A percentile compares a stretch with the other conserved stretches of the same genome.
Conservation (phyloP, 495 filamentous ascomycete genomes). For the Aspergillus heteromorphus region DNA sequence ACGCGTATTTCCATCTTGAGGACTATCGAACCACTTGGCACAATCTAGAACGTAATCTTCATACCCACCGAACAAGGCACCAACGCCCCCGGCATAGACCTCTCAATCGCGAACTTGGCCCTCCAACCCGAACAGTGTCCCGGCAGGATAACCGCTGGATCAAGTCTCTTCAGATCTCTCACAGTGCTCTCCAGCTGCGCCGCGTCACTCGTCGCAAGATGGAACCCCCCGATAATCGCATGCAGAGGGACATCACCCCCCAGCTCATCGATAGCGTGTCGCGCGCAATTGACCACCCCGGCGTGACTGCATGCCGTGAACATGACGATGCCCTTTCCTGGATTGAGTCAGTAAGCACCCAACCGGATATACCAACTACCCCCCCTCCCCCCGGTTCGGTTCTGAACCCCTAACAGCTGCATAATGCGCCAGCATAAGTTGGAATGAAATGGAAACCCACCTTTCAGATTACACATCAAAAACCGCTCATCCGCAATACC, state of each 20-base stretch:
- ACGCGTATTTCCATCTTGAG: too few species aligned
- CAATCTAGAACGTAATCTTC: constrained; percentile 41
- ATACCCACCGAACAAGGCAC: constrained; percentile 55
- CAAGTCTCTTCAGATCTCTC: constrained; percentile 46
- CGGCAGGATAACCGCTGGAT: constrained; percentile 50
- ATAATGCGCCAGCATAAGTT: too few species aligned
- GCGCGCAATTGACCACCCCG: constrained; percentile 52
- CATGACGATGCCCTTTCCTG: constrained; percentile 53
- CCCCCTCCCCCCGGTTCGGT: too few species aligned
- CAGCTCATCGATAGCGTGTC: constrained; percentile 42
- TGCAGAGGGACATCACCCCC: constrained; percentile 41
- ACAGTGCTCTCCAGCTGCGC: constrained; percentile 44
- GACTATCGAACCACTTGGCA: too few species aligned
- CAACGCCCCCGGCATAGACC: constrained; percentile 48
- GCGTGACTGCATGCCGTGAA: constrained; percentile 61
- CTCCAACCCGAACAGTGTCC: constrained; percentile 61
- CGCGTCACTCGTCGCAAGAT: constrained; percentile 47
- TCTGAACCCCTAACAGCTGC: too few species aligned
- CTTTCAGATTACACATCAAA: constrained; percentile 54
- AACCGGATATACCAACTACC: too few species aligned
- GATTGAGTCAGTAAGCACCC: too few species aligned
- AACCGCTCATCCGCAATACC: constrained; percentile 54
- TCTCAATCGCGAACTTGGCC: constrained; percentile 56
- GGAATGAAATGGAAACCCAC: too few species aligned
- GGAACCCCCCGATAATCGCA: constrained; percentile 56